Base-by-base conservation (phyloP, 2,329 filamentous ascomycete genomes). In the Aspergillus versicolor region DNA sequence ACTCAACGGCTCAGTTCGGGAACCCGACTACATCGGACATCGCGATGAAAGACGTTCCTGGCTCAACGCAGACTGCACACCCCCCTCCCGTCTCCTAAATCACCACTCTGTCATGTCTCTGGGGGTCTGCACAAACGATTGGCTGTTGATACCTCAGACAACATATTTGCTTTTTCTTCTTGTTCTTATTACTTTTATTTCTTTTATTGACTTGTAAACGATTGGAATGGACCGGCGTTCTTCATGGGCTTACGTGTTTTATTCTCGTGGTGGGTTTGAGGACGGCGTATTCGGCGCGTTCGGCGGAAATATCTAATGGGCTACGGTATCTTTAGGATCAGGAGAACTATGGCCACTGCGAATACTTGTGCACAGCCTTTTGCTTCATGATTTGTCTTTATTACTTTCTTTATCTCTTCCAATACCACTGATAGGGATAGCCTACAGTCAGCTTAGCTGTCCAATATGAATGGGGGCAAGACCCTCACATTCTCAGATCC, bases 1-100 rank as follows among this genome's bases (percentile, higher is more conserved):
- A 65, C 7, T 61, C 66, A 24, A 38, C 30, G 11, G 48, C 58
- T 41, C 68, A 69, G 49, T 50, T 55, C 13, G 65, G 67, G 34
- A 21, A 58, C 21, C 52, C 63, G n/a, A 61, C 52, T 19, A 58
- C 68, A 27, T 59, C 60, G 15, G 69, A 73, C 61, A 63, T 69
- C 17, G n/a, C 60, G 19, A 69, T 73, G 69, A 71, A 71, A 49
- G 71, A 73, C 52, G 64, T 65, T 11, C 50, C 67, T 11, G 64
- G 70, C 41, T 61, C 67, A 38, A 66, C 67, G 19, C 62, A 65
- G 21, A 56, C 65, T 27, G 62, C 70, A 54, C 67, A 67, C 47
- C 54, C 68, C 22, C 60, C 67, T 42, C 68, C 70, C 42, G 61
- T 69, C 32, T 60, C 69, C 44, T 69, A 61, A 42, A 56, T 68